phyloP scores from a whole-genome alignment of 768 basidiomycete genomes.

The Lepiota brunneoincarnata region DNA sequence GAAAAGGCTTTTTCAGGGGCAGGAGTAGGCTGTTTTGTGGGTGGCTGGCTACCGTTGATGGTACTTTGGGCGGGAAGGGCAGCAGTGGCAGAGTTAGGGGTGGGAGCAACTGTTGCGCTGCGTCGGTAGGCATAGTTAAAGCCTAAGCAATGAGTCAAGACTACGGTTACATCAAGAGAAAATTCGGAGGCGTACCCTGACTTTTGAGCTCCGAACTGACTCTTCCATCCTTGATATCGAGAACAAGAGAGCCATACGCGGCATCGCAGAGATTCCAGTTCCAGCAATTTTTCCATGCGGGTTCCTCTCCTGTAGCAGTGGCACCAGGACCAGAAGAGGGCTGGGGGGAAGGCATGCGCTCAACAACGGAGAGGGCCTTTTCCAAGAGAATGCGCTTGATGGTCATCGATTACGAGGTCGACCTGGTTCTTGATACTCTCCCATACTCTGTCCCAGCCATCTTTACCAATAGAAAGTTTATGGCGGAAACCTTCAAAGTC shows the following conservation, averaged over 20 bases:
- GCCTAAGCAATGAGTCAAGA: conserved; percentile 41
- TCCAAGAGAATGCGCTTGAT: conserved; percentile 85
- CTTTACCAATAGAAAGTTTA: conserved; percentile 77
- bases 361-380: conserved; percentile 84
- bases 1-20: conserved; percentile 27
- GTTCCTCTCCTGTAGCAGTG: conserved; percentile 71
- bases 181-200: conserved; percentile 57
- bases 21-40: conserved; percentile 36
- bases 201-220: conserved; percentile 91
- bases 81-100: conserved; percentile 56
- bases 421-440: conserved; percentile 91
- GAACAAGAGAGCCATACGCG: conserved; percentile 82
- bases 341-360: conserved; percentile 65
- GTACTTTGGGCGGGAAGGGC: conserved; percentile 40
- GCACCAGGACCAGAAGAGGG: conserved; percentile 45
- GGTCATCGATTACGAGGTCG: conserved; percentile 86
- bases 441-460: conserved; percentile 90
- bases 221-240: conserved; percentile 90
- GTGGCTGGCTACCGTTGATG: conserved; percentile 33
- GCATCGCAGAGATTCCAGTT: conserved; percentile 99
- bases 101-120: conserved; percentile 56
- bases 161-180: not conserved
- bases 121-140: conserved; percentile 96
- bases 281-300: conserved; percentile 99
- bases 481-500: conserved; percentile 86